Base-by-base conservation (phyloP, 176 grass and related monocot species). In the Eragrostis curvula region DNA sequence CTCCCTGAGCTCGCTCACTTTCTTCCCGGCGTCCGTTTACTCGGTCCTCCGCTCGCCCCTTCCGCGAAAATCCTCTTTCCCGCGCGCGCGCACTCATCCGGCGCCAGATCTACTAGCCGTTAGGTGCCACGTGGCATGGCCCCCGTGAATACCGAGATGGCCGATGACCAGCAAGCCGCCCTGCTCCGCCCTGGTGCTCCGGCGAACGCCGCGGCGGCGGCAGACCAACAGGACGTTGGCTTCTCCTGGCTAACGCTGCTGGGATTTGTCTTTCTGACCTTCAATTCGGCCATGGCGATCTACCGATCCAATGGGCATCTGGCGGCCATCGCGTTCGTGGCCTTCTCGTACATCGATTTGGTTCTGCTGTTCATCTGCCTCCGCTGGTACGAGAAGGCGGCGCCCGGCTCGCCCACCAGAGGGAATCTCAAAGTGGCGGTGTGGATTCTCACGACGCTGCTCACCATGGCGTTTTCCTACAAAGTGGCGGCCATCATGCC, bases 401-500 rank as follows among this genome's bases (percentile, higher is more conserved):
- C 29, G 9, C 48, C 24, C 16, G 55, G 75, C 16, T 84, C 71
- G 5, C 6, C 71, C 0, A 2, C 66, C 9, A 53, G 64, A 6
- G 56, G 18, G 1, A 3, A 15, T 1, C 6, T 88, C 3, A 83
- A 78, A 74, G 55, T 28, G 8, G 86, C 86, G 14, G 74, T 88
- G 3, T 88, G 86, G 86, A 9, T 8, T 0, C 79, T 88, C 32
- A 68, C 80, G 41, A 81, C 85, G 24, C 70, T 87, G 0, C 78
- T 87, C 85, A 77, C 62, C 17, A 10, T 50, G 5, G 70, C 79
- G 2, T 66, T 86, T 0, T 79, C 75, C 30, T 72, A 53, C 11
- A 79, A 86, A 14, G 66, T 79, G 0, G 84, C 84, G 3, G 75
- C 53, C 8, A 51, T 80, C 75, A 66, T 86, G 75, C 84, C 84